Evolutionary conservation across 768 basidiomycete genomes (phyloP).

Genomic region (Butyriboletus loyo): DNA sequence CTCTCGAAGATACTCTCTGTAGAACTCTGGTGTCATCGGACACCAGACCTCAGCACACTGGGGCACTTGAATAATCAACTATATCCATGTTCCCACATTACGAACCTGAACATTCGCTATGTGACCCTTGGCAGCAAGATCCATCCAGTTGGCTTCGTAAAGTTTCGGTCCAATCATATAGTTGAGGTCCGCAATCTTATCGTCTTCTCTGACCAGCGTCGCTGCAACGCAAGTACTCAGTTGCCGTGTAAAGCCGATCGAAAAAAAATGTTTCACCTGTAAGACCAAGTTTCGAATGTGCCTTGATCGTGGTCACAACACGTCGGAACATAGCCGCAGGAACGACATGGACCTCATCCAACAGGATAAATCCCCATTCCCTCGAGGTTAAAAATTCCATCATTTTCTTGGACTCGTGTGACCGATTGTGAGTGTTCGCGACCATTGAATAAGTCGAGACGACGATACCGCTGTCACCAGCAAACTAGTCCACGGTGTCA

Average conservation of each 20-base stretch:
- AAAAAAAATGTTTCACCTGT: slow-evolving; percentile 59
- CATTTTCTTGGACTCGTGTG: slow-evolving; percentile 99
- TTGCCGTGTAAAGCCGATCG: not conserved
- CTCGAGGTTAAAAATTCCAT: slow-evolving; percentile 99
- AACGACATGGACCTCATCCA: slow-evolving; percentile 99
- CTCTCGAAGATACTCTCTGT: slow-evolving; percentile 92
- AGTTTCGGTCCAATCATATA: slow-evolving; percentile 99
- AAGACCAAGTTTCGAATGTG: slow-evolving; percentile 95
- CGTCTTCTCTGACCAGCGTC: slow-evolving; percentile 97
- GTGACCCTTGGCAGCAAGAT: slow-evolving; percentile 97
- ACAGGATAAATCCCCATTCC: slow-evolving; percentile 97
- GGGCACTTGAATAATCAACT: slow-evolving; percentile 2
- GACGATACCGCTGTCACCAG: slow-evolving; percentile 95
- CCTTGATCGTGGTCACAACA: slow-evolving; percentile 97
- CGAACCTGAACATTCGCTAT: slow-evolving; percentile 99
- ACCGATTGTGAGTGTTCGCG: slow-evolving; percentile 95
- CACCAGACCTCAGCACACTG: slow-evolving; percentile 99
- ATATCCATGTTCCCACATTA: not conserved
- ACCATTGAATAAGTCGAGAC: slow-evolving; percentile 99
- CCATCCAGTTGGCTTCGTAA: slow-evolving; percentile 99
- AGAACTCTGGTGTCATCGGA: slow-evolving; percentile 99
- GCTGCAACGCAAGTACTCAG: slow-evolving; percentile 45
- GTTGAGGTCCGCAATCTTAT: slow-evolving; percentile 97
- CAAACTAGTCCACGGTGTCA: slow-evolving; percentile 58
- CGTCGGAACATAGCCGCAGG: slow-evolving; percentile 98